Conservation (phyloP, 306 rosid species). For the Hylodesmum podocarpum region DNA sequence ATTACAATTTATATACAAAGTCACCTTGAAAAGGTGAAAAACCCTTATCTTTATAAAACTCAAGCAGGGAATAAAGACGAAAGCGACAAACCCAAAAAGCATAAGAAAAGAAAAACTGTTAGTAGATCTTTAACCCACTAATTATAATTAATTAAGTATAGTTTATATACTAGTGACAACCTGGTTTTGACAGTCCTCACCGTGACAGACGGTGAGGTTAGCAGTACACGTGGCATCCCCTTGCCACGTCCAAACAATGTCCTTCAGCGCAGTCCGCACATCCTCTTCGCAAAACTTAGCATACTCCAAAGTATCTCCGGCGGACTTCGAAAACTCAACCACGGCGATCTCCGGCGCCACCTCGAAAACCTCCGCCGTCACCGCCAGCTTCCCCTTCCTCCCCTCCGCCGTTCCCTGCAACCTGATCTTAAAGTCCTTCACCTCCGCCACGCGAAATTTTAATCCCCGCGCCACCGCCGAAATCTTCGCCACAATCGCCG, state of each 20-base stretch:
- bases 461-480: constrained; percentile 55
- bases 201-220: not conserved
- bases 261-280: constrained; percentile 71
- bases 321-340: constrained; percentile 68
- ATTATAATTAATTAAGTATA: not conserved
- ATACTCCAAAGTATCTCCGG: constrained; percentile 79
- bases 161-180: not conserved
- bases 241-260: constrained; percentile 91
- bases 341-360: constrained; percentile 75
- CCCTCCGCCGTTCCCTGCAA: constrained; percentile 58
- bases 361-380: constrained; percentile 74
- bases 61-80: not conserved
- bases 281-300: constrained; percentile 63
- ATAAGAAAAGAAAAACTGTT: not conserved
- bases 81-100: not conserved
- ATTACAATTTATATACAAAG: constrained; percentile 13
- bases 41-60: not conserved
- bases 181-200: constrained; percentile 13
- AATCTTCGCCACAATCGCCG: constrained; percentile 58
- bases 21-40: not conserved
- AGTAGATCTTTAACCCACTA: not conserved
- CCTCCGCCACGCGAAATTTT: constrained; percentile 43
- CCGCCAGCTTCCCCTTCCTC: constrained; percentile 52
- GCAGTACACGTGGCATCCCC: constrained; percentile 45
- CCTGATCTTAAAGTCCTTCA: constrained; percentile 56